Base-by-base conservation (phyloP, 176 grass and related monocot genomes). In the Oryza australiensis region DNA sequence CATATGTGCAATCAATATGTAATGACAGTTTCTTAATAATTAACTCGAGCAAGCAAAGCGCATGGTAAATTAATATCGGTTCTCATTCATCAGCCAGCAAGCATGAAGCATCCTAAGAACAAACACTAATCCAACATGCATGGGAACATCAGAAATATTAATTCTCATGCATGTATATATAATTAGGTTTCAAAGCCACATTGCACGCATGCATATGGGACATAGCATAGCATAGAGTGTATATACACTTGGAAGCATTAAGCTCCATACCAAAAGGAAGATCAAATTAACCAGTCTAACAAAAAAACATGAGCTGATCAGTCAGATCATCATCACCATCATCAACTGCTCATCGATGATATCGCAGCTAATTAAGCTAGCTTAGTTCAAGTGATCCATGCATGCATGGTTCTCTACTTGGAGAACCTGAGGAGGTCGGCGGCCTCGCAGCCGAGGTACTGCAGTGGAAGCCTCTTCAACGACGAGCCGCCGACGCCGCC, bases 371-470 rank as follows among this genome's bases (percentile, higher is more conserved):
- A 88, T 60, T 60, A 60, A 57, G 64, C 13, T 79, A 79, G 26
- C 69, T 42, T 78, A 67, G 38, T 70, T 70, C 80, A 90, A n/a
- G 16, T 22, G 3, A 8, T 74, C 38, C 66, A 84, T 49, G 62
- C 67, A 45, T 84, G 34, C 42, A 84, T 16, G 4, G 13, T 4
- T 55, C 1, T 22, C 86, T 90, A 93, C 82, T 99, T 99, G 30
- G 93, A 80, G 74, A 93, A 91, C 68, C 85, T 99, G 62, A 94
- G 86, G n/a, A 93, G 71, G 46, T 91, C 82, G 29, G 86, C 75
- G 62, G 85, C 69, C 53, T 98, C 80, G 62, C 82, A 80, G 10
- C 90, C 82, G 48, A 95, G 88, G 76, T 89, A 93, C 51, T 95
- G 93, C 51, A 89, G 69, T 3, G 95, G 90, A 45, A 91, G 60